These are phyloP conservation scores for Magnolia changhungtana DNA, from an alignment of 164 flowering plant genomes.

Conservation along the genomic window DNA sequence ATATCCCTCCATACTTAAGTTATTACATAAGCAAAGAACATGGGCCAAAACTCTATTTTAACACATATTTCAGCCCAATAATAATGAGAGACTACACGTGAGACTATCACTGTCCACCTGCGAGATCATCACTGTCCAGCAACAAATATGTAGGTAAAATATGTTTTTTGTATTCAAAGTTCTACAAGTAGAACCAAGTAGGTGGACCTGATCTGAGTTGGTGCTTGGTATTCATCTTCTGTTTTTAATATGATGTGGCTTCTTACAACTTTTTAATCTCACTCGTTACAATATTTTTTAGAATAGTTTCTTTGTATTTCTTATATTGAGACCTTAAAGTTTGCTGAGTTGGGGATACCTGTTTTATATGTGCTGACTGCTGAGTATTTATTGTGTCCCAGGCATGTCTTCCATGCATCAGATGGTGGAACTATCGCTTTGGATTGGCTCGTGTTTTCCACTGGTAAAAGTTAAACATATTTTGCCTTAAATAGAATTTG, in stretches of 20 bases:
- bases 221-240: neutral
- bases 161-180: too few relatives aligned
- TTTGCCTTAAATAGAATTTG: neutral
- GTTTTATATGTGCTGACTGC: neutral
- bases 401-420: slow-evolving; percentile 59
- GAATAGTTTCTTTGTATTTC: neutral
- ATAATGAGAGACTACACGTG: too few relatives aligned
- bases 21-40: too few relatives aligned
- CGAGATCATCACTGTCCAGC: too few relatives aligned
- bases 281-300: neutral
- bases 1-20: too few relatives aligned
- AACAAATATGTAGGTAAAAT: too few relatives aligned
- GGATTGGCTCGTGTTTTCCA: slow-evolving; percentile 74
- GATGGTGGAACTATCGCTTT: slow-evolving; percentile 95
- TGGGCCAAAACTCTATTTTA: too few relatives aligned
- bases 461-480: slow-evolving; percentile 44
- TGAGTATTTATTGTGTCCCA: slow-evolving; percentile 23
- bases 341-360: neutral
- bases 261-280: too few relatives aligned
- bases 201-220: neutral
- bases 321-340: neutral
- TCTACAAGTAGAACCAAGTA: neutral
- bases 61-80: too few relatives aligned
- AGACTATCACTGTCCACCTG: too few relatives aligned
- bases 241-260: too few relatives aligned